These are phyloP conservation scores for Bipolaris cookei DNA, from an alignment of 2,329 filamentous ascomycete genomes.

Conservation along the genomic window DNA sequence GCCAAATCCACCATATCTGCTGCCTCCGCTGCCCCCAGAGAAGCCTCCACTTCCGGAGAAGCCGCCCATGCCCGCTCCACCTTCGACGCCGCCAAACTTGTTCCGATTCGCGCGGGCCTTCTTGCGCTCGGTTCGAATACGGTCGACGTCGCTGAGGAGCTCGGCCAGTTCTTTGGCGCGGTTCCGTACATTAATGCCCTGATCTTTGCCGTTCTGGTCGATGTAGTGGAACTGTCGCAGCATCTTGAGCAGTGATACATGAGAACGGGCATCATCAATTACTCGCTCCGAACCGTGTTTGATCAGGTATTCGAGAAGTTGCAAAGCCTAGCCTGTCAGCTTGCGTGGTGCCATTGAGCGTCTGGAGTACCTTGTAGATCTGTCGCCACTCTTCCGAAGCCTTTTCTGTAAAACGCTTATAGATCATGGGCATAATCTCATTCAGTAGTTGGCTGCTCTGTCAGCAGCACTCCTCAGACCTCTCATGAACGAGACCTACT, in stretches of 20 bases:
- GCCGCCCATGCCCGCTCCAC: constrained; percentile 68
- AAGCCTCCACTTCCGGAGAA: constrained; percentile 55
- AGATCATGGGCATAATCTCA: constrained; percentile 99
- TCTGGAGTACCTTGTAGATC: constrained; percentile 82
- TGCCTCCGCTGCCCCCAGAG: constrained; percentile 52
- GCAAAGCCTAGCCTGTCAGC: constrained; percentile 65
- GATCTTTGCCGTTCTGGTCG: constrained; percentile 94
- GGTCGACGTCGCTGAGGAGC: constrained; percentile 88
- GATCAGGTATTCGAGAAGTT: constrained; percentile 94
- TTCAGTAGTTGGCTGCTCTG: constrained; percentile 83
- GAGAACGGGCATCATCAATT: constrained; percentile 93
- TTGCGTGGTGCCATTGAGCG: neutral
- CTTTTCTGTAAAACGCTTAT: constrained; percentile 98
- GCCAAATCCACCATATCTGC: constrained; percentile 88
- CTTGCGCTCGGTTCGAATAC: constrained; percentile 77
- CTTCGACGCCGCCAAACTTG: constrained; percentile 95
- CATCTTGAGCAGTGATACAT: constrained; percentile 97
- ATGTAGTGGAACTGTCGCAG: constrained; percentile 98
- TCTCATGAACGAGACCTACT: constrained; percentile 64
- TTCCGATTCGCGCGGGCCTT: constrained; percentile 89
- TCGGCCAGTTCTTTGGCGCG: constrained; percentile 94
- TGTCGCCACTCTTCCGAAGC: constrained; percentile 97
- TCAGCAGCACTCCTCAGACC: constrained; percentile 24
- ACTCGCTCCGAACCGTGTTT: constrained; percentile 98
- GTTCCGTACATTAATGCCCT: constrained; percentile 97